These are phyloP conservation scores for Ciborinia camelliae DNA, from an alignment of 2,329 filamentous ascomycete species.

Conservation along the genomic window DNA sequence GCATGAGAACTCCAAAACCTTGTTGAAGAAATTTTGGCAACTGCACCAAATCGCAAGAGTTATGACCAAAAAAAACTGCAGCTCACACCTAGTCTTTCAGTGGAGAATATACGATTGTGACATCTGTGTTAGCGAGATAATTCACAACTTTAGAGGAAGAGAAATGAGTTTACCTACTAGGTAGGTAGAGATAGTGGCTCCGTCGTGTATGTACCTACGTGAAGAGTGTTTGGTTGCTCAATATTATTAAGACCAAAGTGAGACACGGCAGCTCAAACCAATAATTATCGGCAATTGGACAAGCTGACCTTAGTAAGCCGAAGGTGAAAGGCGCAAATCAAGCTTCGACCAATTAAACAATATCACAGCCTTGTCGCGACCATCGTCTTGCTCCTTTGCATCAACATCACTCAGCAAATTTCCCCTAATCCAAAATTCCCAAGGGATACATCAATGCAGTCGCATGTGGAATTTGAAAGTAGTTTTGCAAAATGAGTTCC, in stretches of 20 bases:
- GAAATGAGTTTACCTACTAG: not conserved
- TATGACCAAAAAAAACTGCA: not conserved
- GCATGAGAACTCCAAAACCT: constrained; percentile 1
- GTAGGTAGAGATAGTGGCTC: too few species aligned
- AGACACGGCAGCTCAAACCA: not conserved
- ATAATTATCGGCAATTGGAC: constrained; percentile 2
- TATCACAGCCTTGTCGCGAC: constrained; percentile 4
- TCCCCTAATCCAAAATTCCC: not conserved
- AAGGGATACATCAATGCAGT: not conserved
- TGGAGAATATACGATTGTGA: not conserved
- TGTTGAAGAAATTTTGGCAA: not conserved
- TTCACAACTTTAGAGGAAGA: not conserved
- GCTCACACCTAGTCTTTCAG: not conserved
- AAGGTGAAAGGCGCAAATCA: not conserved
- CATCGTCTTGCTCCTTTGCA: not conserved
- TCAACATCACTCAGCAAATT: not conserved
- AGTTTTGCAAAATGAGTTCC: constrained; percentile 13
- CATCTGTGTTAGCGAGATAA: not conserved
- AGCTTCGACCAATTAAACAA: constrained; percentile 8
- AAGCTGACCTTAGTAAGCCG: constrained; percentile 1
- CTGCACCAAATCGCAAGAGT: not conserved
- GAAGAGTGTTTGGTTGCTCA: not conserved
- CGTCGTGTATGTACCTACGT: not conserved
- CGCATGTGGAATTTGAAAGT: constrained; percentile 2
- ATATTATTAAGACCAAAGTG: not conserved